phyloP scores from a whole-genome alignment of 2,329 filamentous ascomycete species.

The Paracorniculantispora psalliotae region DNA sequence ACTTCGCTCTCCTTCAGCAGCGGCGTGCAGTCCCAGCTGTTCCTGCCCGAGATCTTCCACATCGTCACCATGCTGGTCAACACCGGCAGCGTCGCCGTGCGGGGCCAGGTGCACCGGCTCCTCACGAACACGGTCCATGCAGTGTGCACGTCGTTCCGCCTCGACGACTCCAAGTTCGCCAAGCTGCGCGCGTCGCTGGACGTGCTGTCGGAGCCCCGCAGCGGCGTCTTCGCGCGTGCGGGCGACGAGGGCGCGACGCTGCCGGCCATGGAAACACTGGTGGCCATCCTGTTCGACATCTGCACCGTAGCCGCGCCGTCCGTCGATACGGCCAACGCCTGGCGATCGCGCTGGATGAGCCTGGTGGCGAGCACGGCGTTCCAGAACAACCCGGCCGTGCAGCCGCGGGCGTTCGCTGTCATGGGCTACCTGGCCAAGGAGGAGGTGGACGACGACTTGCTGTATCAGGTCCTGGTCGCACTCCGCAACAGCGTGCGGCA shows the following conservation, averaged over 20 bases:
- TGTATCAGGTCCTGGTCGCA: constrained; percentile 67
- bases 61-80: constrained; percentile 67
- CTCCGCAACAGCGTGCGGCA: constrained; percentile 60
- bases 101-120: constrained; percentile 56
- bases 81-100: constrained; percentile 53
- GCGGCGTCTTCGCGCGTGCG: constrained; percentile 52
- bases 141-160: constrained; percentile 58
- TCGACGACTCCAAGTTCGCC: constrained; percentile 55
- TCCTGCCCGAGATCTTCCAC: constrained; percentile 65
- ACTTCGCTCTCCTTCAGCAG: constrained; percentile 63
- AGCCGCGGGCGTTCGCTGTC: constrained; percentile 63
- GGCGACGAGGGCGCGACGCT: constrained; percentile 50
- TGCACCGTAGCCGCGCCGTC: constrained; percentile 60
- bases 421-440: constrained; percentile 69
- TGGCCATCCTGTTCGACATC: constrained; percentile 57
- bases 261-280: constrained; percentile 55
- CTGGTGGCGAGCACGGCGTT: constrained; percentile 68
- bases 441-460: constrained; percentile 65
- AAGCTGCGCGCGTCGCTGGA: constrained; percentile 54
- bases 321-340: constrained; percentile 60
- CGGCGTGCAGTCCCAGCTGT: constrained; percentile 62
- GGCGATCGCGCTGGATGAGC: constrained; percentile 70
- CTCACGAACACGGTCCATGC: constrained; percentile 64
- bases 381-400: constrained; percentile 67
- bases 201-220: constrained; percentile 54